Base-by-base conservation (phyloP, 352 stramenopile species). In the Phytophthora cajani region DNA sequence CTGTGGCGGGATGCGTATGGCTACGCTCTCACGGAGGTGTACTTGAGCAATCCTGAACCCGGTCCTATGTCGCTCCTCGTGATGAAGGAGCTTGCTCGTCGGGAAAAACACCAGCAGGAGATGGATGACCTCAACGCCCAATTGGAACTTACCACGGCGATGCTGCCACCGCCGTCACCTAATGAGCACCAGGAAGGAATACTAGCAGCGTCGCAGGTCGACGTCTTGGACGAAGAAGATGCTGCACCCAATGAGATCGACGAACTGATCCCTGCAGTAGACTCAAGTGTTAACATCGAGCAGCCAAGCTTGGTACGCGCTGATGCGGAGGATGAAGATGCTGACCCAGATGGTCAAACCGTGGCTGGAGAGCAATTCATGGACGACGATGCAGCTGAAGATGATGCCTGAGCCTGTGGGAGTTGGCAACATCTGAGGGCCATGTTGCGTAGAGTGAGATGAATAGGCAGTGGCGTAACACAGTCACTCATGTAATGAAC, bases 1-100 rank as follows among this genome's bases (percentile, higher is more conserved):
- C 77, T 94, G 5, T 94, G 86, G 86, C 74, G 64, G 11, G 78
- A 72, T 54, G 86, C 84, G 12, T 88, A 80, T 23, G 80, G 72
- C 1, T 94, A 76, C 47, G 86, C 78, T 17, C 65, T 82, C 32
- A 84, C 86, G 0, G 82, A 92, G 54, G 62, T 85, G 0, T 94
- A 91, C 57, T 57, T 94, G 44, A 75, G 70, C 4, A 78, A 85
- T 27, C 49, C 65, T 10, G 67, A 75, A 17, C 79, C 79, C 19
- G 75, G 79, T 16, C 69, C 78, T 8, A 91, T 88, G 81, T 71
- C 86, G 0, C 64, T 90, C 21, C 70, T 79, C 10, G 83, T 94
- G 2, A 82, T 91, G 38, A 25, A 80, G 16, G 86, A 94, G 38
- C 72, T 94, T 32, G 81, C 81, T 50, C 82, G 86, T 14, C 83